phyloP scores from a whole-genome alignment of 2,329 filamentous ascomycete species.

The Periconia sp. region DNA sequence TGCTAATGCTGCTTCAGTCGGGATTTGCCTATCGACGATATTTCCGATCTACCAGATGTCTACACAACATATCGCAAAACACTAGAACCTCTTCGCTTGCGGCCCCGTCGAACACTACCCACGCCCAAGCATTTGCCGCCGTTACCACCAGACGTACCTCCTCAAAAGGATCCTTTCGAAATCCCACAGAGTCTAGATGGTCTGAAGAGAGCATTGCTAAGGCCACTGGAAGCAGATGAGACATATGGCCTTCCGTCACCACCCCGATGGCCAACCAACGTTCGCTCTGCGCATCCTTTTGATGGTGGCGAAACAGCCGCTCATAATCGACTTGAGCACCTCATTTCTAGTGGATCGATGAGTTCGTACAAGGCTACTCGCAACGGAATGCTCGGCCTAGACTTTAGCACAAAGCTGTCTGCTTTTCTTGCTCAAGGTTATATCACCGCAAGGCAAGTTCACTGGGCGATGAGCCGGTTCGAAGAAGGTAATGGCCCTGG shows the following conservation, averaged over 20 bases:
- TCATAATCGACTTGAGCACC: slow-evolving; percentile 63
- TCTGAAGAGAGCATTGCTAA: slow-evolving; percentile 61
- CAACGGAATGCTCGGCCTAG: slow-evolving; percentile 72
- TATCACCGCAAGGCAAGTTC: slow-evolving; percentile 74
- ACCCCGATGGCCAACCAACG: slow-evolving; percentile 60
- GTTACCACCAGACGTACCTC: slow-evolving; percentile 62
- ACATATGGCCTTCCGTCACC: slow-evolving; percentile 56
- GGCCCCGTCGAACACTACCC: slow-evolving; percentile 65
- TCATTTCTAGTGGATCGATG: slow-evolving; percentile 67
- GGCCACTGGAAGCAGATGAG: slow-evolving; percentile 60
- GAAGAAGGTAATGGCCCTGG: slow-evolving; percentile 64
- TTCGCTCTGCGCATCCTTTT: slow-evolving; percentile 69
- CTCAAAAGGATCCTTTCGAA: slow-evolving; percentile 67
- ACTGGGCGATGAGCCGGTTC: slow-evolving; percentile 70
- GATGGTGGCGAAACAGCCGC: slow-evolving; percentile 69
- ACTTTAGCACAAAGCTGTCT: slow-evolving; percentile 79
- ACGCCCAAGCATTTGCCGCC: slow-evolving; percentile 64
- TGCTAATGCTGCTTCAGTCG: slow-evolving; percentile 64
- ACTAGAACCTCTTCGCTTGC: slow-evolving; percentile 71
- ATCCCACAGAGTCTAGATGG: slow-evolving; percentile 64
- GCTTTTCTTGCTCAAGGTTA: slow-evolving; percentile 75
- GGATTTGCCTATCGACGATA: slow-evolving; percentile 65
- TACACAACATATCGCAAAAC: slow-evolving; percentile 78
- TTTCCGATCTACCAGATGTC: slow-evolving; percentile 71
- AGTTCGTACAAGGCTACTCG: slow-evolving; percentile 71